Conservation (phyloP, 2,329 filamentous ascomycete species). For the Bipolaris sorokiniana region DNA sequence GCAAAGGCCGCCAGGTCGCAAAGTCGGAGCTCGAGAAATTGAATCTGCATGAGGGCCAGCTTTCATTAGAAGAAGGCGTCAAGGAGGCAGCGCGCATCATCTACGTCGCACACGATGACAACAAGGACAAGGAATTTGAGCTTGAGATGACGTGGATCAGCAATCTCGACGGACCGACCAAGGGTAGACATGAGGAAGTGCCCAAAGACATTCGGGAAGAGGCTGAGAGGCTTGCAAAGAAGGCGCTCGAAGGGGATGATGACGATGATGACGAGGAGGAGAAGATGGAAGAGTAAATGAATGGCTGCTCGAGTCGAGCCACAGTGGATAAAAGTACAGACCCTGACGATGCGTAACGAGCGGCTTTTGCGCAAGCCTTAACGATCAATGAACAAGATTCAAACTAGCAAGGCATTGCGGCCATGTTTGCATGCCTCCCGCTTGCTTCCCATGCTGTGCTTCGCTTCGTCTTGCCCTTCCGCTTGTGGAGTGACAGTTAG, state of each 20-base stretch:
- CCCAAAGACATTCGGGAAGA: constrained; percentile 89
- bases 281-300: constrained; percentile 89
- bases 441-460: neutral
- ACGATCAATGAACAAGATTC: constrained; percentile 23
- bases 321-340: constrained; percentile 29
- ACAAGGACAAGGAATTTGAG: constrained; percentile 99
- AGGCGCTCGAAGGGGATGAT: constrained; percentile 84
- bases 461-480: neutral
- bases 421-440: constrained; percentile 1
- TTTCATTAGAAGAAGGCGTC: constrained; percentile 84
- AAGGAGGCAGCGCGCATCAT: constrained; percentile 98
- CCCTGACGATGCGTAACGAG: constrained; percentile 34
- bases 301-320: constrained; percentile 2
- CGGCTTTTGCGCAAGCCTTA: constrained; percentile 22
- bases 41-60: constrained; percentile 76
- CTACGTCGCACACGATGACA: constrained; percentile 96
- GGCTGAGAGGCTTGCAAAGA: constrained; percentile 91
- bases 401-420: constrained; percentile 6
- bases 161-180: constrained; percentile 80
- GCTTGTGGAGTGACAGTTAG: constrained; percentile 5
- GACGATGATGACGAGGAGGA: constrained; percentile 68
- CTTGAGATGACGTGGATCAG: constrained; percentile 99
- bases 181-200: constrained; percentile 91
- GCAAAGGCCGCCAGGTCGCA: constrained; percentile 94
- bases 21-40: constrained; percentile 99